Evolutionary conservation across 768 basidiomycete genomes (phyloP).

Genomic region (Hemileccinum rubropunctum): DNA sequence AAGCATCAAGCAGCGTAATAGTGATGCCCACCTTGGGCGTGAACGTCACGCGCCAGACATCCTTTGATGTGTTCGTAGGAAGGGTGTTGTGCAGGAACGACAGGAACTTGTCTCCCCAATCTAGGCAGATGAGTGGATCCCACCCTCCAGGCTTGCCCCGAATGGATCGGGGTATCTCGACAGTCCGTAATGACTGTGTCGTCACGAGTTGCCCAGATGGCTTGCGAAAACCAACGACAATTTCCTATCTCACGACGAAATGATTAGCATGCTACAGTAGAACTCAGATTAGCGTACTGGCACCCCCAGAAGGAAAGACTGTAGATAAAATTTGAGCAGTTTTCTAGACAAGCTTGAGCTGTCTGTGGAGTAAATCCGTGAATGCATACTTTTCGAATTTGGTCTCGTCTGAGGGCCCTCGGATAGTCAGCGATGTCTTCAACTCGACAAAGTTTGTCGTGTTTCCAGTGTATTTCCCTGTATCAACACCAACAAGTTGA

Average conservation of each 20-base stretch:
- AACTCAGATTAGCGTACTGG: slow-evolving; percentile 49
- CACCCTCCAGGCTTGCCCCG: slow-evolving; percentile 73
- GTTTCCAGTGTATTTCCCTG: slow-evolving; percentile 59
- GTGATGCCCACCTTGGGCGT: slow-evolving; percentile 55
- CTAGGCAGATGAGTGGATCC: slow-evolving; percentile 72
- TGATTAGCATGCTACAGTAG: not conserved
- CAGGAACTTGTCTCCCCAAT: slow-evolving; percentile 69
- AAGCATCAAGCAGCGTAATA: slow-evolving; percentile 45
- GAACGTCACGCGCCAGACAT: slow-evolving; percentile 74
- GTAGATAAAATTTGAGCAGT: slow-evolving; percentile 89
- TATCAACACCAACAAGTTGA: not conserved
- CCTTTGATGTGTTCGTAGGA: slow-evolving; percentile 22
- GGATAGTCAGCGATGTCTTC: slow-evolving; percentile 79
- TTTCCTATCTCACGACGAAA: slow-evolving; percentile 48
- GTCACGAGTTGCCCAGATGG: slow-evolving; percentile 66
- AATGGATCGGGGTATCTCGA: slow-evolving; percentile 74
- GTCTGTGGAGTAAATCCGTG: not conserved
- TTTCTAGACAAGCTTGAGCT: slow-evolving; percentile 50
- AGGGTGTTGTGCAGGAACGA: slow-evolving; percentile 45
- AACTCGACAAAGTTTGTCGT: slow-evolving; percentile 78
- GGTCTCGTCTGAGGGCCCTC: slow-evolving; percentile 59
- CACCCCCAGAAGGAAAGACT: slow-evolving; percentile 90
- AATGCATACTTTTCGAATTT: slow-evolving; percentile 72
- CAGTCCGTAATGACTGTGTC: slow-evolving; percentile 72
- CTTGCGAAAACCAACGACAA: slow-evolving; percentile 85